phyloP scores from a whole-genome alignment of 345 rosid genomes.

The Eutrema yunnanense region DNA sequence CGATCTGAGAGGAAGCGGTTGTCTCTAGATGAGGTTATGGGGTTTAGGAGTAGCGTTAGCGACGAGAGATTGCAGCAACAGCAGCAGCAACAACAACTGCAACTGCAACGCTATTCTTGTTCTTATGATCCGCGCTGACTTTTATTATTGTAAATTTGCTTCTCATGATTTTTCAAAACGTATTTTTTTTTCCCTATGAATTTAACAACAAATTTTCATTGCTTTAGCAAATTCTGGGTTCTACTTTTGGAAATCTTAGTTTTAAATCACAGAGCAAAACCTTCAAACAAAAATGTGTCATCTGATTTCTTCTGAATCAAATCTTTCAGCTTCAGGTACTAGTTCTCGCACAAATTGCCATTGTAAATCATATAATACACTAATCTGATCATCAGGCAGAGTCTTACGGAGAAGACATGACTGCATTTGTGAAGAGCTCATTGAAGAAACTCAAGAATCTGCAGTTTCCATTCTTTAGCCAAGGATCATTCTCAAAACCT shows the following conservation, averaged over 20 bases:
- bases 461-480: not conserved
- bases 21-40: conserved; percentile 50
- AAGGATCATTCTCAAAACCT: not conserved
- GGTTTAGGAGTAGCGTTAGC: conserved; percentile 51
- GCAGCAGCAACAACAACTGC: not conserved
- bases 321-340: not conserved
- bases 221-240: not conserved
- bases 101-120: conserved; percentile 28
- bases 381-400: not conserved
- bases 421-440: not conserved
- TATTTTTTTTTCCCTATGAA: not conserved
- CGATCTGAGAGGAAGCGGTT: conserved; percentile 62
- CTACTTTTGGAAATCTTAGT: not conserved
- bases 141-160: not conserved
- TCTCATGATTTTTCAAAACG: not conserved
- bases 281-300: not conserved
- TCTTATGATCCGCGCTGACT: conserved; percentile 26
- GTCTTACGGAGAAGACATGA: not conserved
- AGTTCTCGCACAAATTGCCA: not conserved
- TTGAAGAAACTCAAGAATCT: not conserved
- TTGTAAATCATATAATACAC: no score
- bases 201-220: not conserved
- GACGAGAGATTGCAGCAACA: conserved; percentile 36
- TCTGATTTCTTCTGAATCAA: not conserved
- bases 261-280: not conserved